Evolutionary conservation across 78 protist species (phyloP), one percentile per base, ranked within the genome.

Genomic region (Tieghemostelium lacteum): DNA sequence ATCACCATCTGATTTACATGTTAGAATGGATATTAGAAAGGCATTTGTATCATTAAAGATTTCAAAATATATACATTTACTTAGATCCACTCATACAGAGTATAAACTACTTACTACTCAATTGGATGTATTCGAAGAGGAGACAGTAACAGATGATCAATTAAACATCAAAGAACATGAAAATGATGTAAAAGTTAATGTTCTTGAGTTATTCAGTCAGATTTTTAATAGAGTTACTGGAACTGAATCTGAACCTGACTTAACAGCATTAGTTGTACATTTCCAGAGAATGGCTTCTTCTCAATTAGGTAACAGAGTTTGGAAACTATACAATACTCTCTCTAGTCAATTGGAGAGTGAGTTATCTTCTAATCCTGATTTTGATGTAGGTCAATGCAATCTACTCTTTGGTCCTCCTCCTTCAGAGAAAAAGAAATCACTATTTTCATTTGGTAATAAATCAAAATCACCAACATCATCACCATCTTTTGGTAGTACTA

Each of bases 71-170:
- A 65, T 78, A 54, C 76, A 78, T 26, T 54, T 5, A 24, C 24
- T 78, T 8, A 64, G 88, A 52, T 2, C 36, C 36, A 61, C 31
- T 28, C 66, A 36, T 37, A 54, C 16, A 29, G 88, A 78, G 3
- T 74, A 78, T 31, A 63, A 39, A 28, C n/a, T n/a, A 28, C 26
- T 78, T 29, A 31, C 55, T 19, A 78, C 88, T 36, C 88, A 78
- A 52, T 55, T 78, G 55, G 88, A 78, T 78, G 88, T 78, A 0
- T 78, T 78, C 39, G 77, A 78, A 55, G 88, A 78, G 42, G 88
- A 78, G 10, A 50, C 66, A 42, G 24, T 55, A 33, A 66, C 66
- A 6, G 88, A 78, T 67, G 88, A 78, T 39, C 88, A 78, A 55
- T 66, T 78, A 33, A 78, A 66, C 39, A 60, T 73, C 17, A 58